These are phyloP conservation scores for Dothiorella sarmentorum DNA, from an alignment of 2,329 filamentous ascomycete species.

Conservation along the genomic window DNA sequence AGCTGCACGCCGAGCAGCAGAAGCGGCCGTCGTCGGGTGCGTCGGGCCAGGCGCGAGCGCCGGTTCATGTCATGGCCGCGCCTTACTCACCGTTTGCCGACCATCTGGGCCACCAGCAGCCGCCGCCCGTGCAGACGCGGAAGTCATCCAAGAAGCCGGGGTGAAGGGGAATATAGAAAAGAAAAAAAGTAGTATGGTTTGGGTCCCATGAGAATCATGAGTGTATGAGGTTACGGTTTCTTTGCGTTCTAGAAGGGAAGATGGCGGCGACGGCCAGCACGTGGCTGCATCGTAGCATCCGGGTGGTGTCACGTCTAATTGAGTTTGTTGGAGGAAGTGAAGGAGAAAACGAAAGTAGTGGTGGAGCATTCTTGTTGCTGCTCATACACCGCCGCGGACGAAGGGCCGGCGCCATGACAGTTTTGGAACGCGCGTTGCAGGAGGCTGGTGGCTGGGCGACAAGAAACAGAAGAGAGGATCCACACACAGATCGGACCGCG, in stretches of 20 bases:
- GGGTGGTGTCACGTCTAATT: not conserved
- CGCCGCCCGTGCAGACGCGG: constrained; percentile 21
- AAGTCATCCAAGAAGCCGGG: constrained; percentile 35
- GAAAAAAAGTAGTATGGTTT: not conserved
- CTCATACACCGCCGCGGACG: constrained; percentile 8
- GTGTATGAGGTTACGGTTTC: constrained; percentile 2
- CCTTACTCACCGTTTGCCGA: constrained; percentile 60
- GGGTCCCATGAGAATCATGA: not conserved
- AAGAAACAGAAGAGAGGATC: too few species aligned
- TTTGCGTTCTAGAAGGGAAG: constrained; percentile 1
- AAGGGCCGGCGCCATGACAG: not conserved
- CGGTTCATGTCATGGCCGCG: constrained; percentile 53
- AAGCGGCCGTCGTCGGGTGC: constrained; percentile 51
- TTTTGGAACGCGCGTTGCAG: constrained; percentile 4
- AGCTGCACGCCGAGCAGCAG: constrained; percentile 77
- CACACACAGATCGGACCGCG: constrained; percentile 3
- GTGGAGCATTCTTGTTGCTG: not conserved
- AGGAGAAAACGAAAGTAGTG: too few species aligned
- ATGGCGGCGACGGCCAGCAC: not conserved
- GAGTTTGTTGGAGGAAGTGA: not conserved
- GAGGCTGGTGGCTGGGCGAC: not conserved
- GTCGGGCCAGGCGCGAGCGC: constrained; percentile 29
- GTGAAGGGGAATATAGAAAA: not conserved
- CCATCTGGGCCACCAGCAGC: constrained; percentile 34
- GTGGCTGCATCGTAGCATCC: not conserved